Base-by-base conservation (phyloP, 257 asterid species). In the Gardenia jasminoides region DNA sequence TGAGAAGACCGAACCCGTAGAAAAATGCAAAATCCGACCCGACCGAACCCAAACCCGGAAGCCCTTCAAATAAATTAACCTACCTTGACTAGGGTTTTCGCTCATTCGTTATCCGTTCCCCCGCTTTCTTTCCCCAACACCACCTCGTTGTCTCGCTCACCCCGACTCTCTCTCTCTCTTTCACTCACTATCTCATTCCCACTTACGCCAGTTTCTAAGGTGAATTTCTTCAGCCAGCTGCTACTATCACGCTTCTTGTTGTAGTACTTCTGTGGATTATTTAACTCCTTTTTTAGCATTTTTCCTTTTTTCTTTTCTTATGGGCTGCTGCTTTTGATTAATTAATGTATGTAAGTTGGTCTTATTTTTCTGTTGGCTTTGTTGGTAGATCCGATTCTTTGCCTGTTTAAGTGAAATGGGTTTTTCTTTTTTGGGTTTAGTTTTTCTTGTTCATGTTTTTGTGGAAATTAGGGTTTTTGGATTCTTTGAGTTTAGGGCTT, bases 361-460 rank as follows among this genome's bases (percentile, higher is more conserved):
- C 0, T 41, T 12, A 11, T 59, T 33, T 6, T 19, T 10, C 10
- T 24, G 4, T 59, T 12, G 6, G 54, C 16, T 74, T 43, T 75
- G 15, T 10, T n/a, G 39, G 47, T 76, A 64, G 79, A 76, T 76
- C 72, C 64, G 48, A 46, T 62, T 64, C 8, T 43, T 43, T 76
- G 71, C 67, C 16, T 62, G 46, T 44, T 43, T 62, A 6, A 30
- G 70, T 2, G 19, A 11, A 15, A 26, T 36, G 12, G 59, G 61
- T 33, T 43, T 0, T 24, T 6, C 44, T 24, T 48, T 11, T 13
- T 58, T 56, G 6, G 22, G 39, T 46, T 8, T 75, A 43, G 12
- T 54, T 31, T 59, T 58, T 59, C 4, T 33, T 20, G 64, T 20
- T 22, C 10, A 47, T 9, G n/a, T 44, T 46, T 33, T 26, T 7